phyloP scores from a whole-genome alignment of 345 rosid species.

The Hibiscus tridactylites region DNA sequence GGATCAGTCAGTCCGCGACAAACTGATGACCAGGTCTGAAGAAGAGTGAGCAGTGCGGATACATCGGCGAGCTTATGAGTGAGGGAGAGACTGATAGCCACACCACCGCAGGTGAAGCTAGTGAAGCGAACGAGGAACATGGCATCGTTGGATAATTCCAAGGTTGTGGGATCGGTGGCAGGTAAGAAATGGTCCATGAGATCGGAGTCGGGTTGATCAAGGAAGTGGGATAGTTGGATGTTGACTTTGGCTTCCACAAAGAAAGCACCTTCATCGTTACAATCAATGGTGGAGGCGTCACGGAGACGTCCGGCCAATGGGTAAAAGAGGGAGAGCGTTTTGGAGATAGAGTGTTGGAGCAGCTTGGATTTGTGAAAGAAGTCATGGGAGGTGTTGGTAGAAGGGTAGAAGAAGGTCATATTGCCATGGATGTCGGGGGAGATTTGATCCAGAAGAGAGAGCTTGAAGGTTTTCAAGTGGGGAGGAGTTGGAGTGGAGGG shows the following conservation, averaged over 20 bases:
- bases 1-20: slow-evolving; percentile 2
- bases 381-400: not conserved
- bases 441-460: slow-evolving; percentile 19
- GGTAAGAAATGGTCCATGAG: slow-evolving; percentile 4
- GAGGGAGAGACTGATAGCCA: slow-evolving; percentile 7
- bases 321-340: slow-evolving; percentile 14
- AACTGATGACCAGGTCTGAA: slow-evolving; percentile 7
- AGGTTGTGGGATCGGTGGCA: not conserved
- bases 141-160: slow-evolving; percentile 5
- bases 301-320: slow-evolving; percentile 15
- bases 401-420: slow-evolving; percentile 20
- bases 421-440: slow-evolving; percentile 10
- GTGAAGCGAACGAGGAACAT: slow-evolving; percentile 11
- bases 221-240: slow-evolving; percentile 2
- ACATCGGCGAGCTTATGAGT: slow-evolving; percentile 12
- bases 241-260: slow-evolving; percentile 14
- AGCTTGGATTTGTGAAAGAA: slow-evolving; percentile 3
- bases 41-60: slow-evolving; percentile 10
- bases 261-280: slow-evolving; percentile 20
- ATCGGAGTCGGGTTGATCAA: not conserved
- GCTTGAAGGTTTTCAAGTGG: slow-evolving; percentile 12
- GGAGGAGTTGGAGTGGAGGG: slow-evolving; percentile 12
- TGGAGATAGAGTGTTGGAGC: slow-evolving; percentile 13
- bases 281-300: slow-evolving; percentile 8
- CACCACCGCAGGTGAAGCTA: slow-evolving; percentile 13